Evolutionary conservation across 2,329 filamentous ascomycete genomes (phyloP), one percentile per base, ranked within the genome.

Genomic region (Colletotrichum somersetense): DNA sequence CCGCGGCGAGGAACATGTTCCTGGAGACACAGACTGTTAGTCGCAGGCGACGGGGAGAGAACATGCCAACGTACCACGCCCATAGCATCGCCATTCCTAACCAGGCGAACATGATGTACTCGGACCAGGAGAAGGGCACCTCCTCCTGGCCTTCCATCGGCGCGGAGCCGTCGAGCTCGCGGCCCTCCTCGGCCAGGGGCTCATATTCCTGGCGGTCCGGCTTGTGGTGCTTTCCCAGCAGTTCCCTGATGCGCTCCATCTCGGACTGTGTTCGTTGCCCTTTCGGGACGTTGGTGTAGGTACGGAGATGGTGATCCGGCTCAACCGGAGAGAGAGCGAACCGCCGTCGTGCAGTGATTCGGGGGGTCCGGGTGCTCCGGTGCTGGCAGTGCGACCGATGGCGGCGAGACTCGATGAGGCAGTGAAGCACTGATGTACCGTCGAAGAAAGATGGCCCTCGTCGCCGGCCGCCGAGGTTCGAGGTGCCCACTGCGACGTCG

Each of bases 1-100:
- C 94, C 11, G 96, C 95, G 57, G 96, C 96, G 76, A 98, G 89
- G 81, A 98, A 98, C 96, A 98, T 98, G 85, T 98, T 98, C 94
- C 94, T 96, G 75, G 8, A 5, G 18, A 42, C 14, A 14, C 5
- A 5, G 16, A 12, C 20, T 66, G 55, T 67, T 53, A 74, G 61
- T 59, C 35, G 46, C 48, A 26, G 30, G 56, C 26, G 16, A 42
- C 20, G 12, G 38, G 3, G 38, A 20, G 67, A 33, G 35, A 38
- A 33, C 70, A 26, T 11, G 35, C 6, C 59, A 61, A 77, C 89
- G 76, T 89, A 97, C 96, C 96, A 98, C 67, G 96, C 95, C 96
- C 96, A 98, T 56, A 98, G 87, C 96, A 98, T 98, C 64, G 95
- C 93, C 68, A 97, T 87, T 62, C 96, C 96, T 35, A 98, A 85